Evolutionary conservation across 257 asterid genomes (phyloP), one percentile per base, ranked within the genome.

Genomic region (Linaria vulgaris): DNA sequence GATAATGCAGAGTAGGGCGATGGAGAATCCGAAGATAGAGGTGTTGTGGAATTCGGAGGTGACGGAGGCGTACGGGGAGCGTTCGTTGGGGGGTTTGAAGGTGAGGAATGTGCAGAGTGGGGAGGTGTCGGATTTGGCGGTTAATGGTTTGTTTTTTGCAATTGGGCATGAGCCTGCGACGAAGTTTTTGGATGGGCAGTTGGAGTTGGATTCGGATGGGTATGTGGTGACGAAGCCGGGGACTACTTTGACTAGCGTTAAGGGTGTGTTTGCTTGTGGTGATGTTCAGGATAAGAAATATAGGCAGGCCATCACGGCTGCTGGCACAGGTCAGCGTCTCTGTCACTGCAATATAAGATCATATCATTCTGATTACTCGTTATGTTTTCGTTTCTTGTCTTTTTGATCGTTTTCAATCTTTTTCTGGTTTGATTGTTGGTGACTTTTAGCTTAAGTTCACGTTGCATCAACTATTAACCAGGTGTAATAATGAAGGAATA

Each of bases 281-380:
- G 99, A 94, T 77, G 97, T 94, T 72, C 97, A 94, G 81, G 99
- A 94, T 70, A 90, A 94, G 84, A 90, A 90, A 72, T 94, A 90
- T 71, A 83, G 97, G 75, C 97, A 90, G 80, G 99, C 97, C 37
- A 51, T 94, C 70, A 87, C 99, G 48, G 99, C 99, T 30, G 96
- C 97, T 70, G 99, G 99, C 52, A 67, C 95, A 19, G 99, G 97
- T 94, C n/a, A n/a, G 95, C 76, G 96, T 84, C n/a, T n/a, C n/a
- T n/a, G n/a, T n/a, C 45, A 82, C 89, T 79, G 19, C 23, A 27
- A 12, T 54, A 2, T 25, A n/a, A 12, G 21, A 2, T 12, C 25
- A 51, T 12, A 7, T 11, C 9, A 34, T 34, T 4, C 10, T 34
- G 5, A 34, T 11, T 34, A 4, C 5, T 34, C 9, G 41, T 34